phyloP scores from a whole-genome alignment of 2,329 filamentous ascomycete species.

The Pseudocercospora cruenta region DNA sequence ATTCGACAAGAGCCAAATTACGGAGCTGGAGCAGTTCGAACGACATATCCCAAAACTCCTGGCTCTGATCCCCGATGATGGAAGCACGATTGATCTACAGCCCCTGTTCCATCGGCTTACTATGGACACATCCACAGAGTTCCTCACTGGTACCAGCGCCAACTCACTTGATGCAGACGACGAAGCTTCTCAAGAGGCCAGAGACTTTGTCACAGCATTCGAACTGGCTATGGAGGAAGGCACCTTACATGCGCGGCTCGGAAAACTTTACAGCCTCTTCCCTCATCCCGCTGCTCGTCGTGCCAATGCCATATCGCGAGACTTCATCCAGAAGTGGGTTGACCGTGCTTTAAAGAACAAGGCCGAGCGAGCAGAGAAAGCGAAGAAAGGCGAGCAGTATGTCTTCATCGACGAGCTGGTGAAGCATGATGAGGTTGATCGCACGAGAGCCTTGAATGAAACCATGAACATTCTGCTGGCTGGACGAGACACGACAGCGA shows the following conservation, averaged over 20 bases:
- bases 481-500: slow-evolving; percentile 57
- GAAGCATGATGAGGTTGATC: slow-evolving; percentile 48
- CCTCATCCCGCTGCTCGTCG: slow-evolving; percentile 16
- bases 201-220: slow-evolving; percentile 21
- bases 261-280: slow-evolving; percentile 14
- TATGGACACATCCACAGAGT: slow-evolving; percentile 67
- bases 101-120: slow-evolving; percentile 66
- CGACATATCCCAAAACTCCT: slow-evolving; percentile 60
- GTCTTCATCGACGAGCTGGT: slow-evolving; percentile 63
- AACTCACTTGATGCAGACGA: slow-evolving; percentile 24
- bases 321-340: slow-evolving; percentile 17
- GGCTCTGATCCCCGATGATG: slow-evolving; percentile 53
- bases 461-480: slow-evolving; percentile 55
- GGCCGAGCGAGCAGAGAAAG: slow-evolving; percentile 15
- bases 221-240: slow-evolving; percentile 19
- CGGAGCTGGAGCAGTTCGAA: slow-evolving; percentile 60
- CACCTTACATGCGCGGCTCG: slow-evolving; percentile 12
- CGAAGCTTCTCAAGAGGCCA: slow-evolving; percentile 10
- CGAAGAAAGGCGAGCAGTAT: slow-evolving; percentile 12
- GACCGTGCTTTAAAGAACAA: slow-evolving; percentile 22
- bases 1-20: slow-evolving; percentile 55
- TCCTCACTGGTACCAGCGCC: slow-evolving; percentile 61
- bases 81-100: slow-evolving; percentile 60
- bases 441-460: slow-evolving; percentile 44
- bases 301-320: not conserved